A percentile compares a stretch with the other conserved stretches of the same genome.
These are phyloP conservation scores for Pezicula carpinea DNA, from an alignment of 2,329 filamentous ascomycete species.

Conservation along the genomic window DNA sequence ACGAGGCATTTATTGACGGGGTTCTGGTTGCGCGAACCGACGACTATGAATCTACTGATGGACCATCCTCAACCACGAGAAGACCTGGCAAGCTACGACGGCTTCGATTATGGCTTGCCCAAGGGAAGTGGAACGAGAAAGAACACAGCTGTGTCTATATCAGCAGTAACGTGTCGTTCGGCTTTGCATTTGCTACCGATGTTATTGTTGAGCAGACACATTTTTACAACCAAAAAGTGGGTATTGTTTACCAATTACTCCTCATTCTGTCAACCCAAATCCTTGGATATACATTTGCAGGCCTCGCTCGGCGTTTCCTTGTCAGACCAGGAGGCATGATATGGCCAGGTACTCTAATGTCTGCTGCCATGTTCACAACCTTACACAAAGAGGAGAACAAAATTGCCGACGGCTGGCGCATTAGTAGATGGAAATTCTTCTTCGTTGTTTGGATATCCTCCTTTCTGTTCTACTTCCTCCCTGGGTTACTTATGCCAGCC, in stretches of 20 bases:
- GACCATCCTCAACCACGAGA: conserved; percentile 9
- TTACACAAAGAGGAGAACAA: conserved; percentile 82
- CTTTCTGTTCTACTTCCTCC: conserved; percentile 80
- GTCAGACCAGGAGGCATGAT: conserved; percentile 87
- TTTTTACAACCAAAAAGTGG: conserved; percentile 79
- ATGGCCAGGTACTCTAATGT: conserved; percentile 85
- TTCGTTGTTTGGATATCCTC: conserved; percentile 65
- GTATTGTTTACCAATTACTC: conserved; percentile 73
- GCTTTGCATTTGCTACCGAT: conserved; percentile 84
- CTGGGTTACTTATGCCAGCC: conserved; percentile 76
- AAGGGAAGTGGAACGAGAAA: conserved; percentile 82
- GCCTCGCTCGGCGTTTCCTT: conserved; percentile 73
- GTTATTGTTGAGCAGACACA: conserved; percentile 87
- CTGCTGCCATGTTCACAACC: conserved; percentile 83
- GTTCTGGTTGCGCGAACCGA: conserved; percentile 1
- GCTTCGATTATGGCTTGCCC: conserved; percentile 68
- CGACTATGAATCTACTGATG: neutral
- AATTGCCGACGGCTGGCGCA: conserved; percentile 74
- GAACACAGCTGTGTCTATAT: conserved; percentile 87
- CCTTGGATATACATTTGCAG: conserved; percentile 80
- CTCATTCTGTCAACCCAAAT: conserved; percentile 84
- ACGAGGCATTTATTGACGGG: conserved; percentile 54
- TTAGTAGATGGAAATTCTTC: conserved; percentile 83
- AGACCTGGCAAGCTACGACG: conserved; percentile 27
- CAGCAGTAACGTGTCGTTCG: conserved; percentile 84